phyloP scores from a whole-genome alignment of 768 basidiomycete genomes.

The Calocybe cyanea region DNA sequence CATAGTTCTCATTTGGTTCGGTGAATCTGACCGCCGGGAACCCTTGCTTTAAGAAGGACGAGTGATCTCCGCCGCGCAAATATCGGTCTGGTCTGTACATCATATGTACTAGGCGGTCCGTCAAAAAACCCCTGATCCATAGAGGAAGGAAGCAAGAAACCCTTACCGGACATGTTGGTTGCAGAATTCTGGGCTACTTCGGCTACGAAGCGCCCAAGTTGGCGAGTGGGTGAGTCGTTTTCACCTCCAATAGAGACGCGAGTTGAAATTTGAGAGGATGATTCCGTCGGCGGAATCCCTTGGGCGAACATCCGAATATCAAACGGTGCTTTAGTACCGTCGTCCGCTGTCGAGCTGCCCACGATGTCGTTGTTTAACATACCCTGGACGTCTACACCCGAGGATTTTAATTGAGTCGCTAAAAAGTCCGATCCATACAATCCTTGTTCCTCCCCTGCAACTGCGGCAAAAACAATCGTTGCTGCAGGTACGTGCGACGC shows the following conservation, averaged over 20 bases:
- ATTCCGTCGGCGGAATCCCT: conserved; percentile 46
- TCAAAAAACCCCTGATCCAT: background rate
- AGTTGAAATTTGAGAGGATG: conserved; percentile 27
- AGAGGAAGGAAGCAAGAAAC: background rate
- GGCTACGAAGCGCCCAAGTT: conserved; percentile 49
- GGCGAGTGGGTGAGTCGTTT: conserved; percentile 49
- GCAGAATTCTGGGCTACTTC: conserved; percentile 46
- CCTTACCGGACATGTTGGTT: conserved; percentile 48
- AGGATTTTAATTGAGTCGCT: conserved; percentile 37
- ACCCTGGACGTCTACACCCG: conserved; percentile 48
- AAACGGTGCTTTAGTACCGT: conserved; percentile 41
- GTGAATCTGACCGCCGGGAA: conserved; percentile 55
- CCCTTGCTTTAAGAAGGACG: conserved; percentile 44
- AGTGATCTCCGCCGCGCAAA: conserved; percentile 54
- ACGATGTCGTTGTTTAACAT: conserved; percentile 60
- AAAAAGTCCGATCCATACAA: conserved; percentile 45
- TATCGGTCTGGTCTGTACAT: conserved; percentile 52
- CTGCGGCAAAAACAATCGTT: conserved; percentile 50
- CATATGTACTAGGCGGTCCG: conserved; percentile 35
- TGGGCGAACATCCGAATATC: conserved; percentile 50
- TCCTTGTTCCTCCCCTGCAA: conserved; percentile 52
- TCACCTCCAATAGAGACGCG: conserved; percentile 45
- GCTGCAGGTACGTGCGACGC: conserved; percentile 42
- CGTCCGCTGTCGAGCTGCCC: conserved; percentile 46
- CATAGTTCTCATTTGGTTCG: conserved; percentile 54